Base-by-base conservation (phyloP, 371 early-diverging fungal species). In the Mucor velutinosus region DNA sequence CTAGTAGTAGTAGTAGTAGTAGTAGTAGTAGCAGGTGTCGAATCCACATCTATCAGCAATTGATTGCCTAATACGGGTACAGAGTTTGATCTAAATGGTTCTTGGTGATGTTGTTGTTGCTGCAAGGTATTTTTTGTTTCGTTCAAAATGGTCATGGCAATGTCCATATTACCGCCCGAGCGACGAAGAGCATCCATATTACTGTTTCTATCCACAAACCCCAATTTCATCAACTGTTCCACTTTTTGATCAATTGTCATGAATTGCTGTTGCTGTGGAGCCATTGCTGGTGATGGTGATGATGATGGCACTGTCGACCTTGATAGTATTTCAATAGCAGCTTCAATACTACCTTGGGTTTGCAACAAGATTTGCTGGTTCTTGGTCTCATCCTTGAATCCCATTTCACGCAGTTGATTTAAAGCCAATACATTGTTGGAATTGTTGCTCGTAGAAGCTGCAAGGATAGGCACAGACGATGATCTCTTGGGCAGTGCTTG, bases 321-420 rank as follows among this genome's bases (percentile, higher is more conserved):
- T 23, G 84, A 80, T 35, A 96, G 67, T 25, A 93, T 77, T 72
- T 92, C 92, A 29, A 94, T 80, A 8, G 95, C 91, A 12, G 81
- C 78, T 21, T 90, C 87, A 11, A 96, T 66, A 55, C 87, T 87
- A 30, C 95, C 95, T 30, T 88, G 84, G n/a, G 91, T 87, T 47
- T 85, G 80, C n/a, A 78, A 72, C 41, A 93, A 79, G 4, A 90
- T 89, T 61, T 82, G 84, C 12, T 76, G 77, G 64, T 87, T 93
- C 64, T 78, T 82, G 12, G 76, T 71, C 0, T 85, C 84, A 63
- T 91, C 87, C 30, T 75, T 82, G 63, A 91, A 96, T 23, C 96
- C 96, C 93, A 96, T 89, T 33, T 91, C 89, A 19, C 80, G 83
- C 58, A 93, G 69, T 35, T 72, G 60, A 7, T 62, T 65, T 30